Percentiles rank a stretch among this genome's conserved stretches.
These are phyloP conservation scores for Penicillium frequentans DNA, from an alignment of 2,329 filamentous ascomycete genomes.

Conservation along the genomic window DNA sequence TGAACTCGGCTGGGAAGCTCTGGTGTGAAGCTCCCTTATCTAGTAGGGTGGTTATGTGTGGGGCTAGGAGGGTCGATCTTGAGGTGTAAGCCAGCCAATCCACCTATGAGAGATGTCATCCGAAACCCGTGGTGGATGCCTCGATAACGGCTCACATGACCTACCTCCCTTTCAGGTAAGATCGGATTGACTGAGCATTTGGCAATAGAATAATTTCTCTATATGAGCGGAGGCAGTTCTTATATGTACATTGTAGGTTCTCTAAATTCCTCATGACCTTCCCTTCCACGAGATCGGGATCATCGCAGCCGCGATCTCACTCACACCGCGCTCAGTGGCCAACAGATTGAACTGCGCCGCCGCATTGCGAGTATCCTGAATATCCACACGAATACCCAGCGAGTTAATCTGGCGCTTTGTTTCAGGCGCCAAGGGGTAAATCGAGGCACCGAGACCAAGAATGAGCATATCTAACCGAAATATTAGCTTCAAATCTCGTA, in stretches of 20 bases:
- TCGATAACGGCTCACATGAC: background rate
- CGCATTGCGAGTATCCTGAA: constrained; percentile 90
- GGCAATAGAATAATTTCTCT: background rate
- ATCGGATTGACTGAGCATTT: background rate
- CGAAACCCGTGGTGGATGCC: background rate
- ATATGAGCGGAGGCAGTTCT: background rate
- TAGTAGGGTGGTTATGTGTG: background rate
- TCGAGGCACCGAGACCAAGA: constrained; percentile 76
- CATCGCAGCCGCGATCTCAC: constrained; percentile 81
- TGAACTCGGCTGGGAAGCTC: background rate
- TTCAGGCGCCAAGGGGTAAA: constrained; percentile 73
- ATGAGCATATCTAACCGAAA: constrained; percentile 71
- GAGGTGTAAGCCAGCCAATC: background rate
- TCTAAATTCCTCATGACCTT: constrained; percentile 3
- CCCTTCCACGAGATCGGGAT: constrained; percentile 81
- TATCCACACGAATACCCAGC: constrained; percentile 80
- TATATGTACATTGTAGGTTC: background rate
- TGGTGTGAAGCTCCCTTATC: constrained; percentile 2
- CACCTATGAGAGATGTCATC: background rate
- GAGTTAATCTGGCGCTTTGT: constrained; percentile 71
- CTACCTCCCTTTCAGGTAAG: background rate
- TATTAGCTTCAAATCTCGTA: background rate
- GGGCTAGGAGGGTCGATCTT: background rate
- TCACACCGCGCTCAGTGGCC: constrained; percentile 86
- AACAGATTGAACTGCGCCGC: constrained; percentile 92